phyloP scores from a whole-genome alignment of 352 stramenopile species.

The Pythium rhizo-oryzae region DNA sequence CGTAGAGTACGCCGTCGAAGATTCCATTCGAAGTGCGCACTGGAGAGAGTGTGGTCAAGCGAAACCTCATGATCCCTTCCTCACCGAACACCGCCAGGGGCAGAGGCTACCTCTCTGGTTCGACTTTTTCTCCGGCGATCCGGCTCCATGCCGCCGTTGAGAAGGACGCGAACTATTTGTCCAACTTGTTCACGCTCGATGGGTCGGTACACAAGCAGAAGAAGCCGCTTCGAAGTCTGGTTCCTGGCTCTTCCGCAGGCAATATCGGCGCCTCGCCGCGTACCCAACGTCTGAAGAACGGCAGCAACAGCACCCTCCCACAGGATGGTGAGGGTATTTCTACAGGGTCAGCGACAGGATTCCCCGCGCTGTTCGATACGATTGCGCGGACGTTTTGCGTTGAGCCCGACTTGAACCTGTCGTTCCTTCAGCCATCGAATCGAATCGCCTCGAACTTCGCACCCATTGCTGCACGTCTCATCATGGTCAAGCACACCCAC shows the following conservation, averaged over 20 bases:
- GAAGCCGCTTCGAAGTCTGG: background rate
- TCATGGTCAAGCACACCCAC: conserved; percentile 41
- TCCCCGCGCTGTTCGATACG: conserved; percentile 55
- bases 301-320: background rate
- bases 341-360: background rate
- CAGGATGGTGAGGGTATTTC: background rate
- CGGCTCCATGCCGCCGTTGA: conserved; percentile 11
- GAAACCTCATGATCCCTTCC: conserved; percentile 31
- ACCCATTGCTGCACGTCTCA: conserved; percentile 39
- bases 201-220: background rate
- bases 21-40: conserved; percentile 53
- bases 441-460: conserved; percentile 78
- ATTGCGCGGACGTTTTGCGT: conserved; percentile 73
- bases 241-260: background rate
- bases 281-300: conserved; percentile 32
- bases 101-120: conserved; percentile 9
- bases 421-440: conserved; percentile 64
- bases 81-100: background rate
- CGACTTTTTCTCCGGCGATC: conserved; percentile 21
- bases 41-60: conserved; percentile 59
- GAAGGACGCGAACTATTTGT: background rate
- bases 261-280: conserved; percentile 27
- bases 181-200: conserved; percentile 23
- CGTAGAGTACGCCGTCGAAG: conserved; percentile 17
- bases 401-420: conserved; percentile 62